Evolutionary conservation across 2,329 filamentous ascomycete genomes (phyloP), one percentile per base, ranked within the genome.

Genomic region (Beauveria sp.): DNA sequence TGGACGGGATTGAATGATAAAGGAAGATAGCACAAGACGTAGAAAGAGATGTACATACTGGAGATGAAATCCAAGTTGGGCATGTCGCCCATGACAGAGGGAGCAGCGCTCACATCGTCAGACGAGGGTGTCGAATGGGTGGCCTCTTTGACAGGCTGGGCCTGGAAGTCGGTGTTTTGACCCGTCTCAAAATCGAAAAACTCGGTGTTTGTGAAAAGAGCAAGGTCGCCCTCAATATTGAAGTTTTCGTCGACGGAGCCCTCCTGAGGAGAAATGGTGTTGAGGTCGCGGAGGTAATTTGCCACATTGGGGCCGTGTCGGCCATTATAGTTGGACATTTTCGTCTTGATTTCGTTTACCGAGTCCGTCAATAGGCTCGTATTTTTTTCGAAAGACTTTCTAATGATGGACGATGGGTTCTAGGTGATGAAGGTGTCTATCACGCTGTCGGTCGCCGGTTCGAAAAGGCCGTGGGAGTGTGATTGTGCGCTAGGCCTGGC

Each of bases 251-350:
- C 81, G 60, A 73, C 72, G 31, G 79, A 69, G 62, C 67, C 68
- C 58, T 80, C 83, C 64, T 88, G 80, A 60, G 88, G 83, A 68
- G 86, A 85, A 64, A 88, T 79, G 64, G 86, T 84, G 79, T 96
- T 96, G 69, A 97, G 81, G 68, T 93, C 89, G 70, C 90, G 88
- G 67, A 97, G 83, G 78, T 95, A 96, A 71, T 92, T 88, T 71
- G 91, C 92, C 76, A 96, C 90, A 75, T 96, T 96, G 71, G 90
- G 88, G 69, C 85, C 89, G 72, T 89, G 87, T 65, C 91, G 88
- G 71, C 87, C 88, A 75, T 83, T 87, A 82, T 86, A 92, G 73
- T 80, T 83, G 73, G 90, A 86, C 89, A 92, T 92, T 63, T 62
- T 67, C 9, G 22, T 22, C 14, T 38, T 16, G 38, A 6, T 22